These are phyloP conservation scores for Homolaphlyctis polyrhiza DNA, from an alignment of 371 early-diverging fungal genomes.

Conservation along the genomic window DNA sequence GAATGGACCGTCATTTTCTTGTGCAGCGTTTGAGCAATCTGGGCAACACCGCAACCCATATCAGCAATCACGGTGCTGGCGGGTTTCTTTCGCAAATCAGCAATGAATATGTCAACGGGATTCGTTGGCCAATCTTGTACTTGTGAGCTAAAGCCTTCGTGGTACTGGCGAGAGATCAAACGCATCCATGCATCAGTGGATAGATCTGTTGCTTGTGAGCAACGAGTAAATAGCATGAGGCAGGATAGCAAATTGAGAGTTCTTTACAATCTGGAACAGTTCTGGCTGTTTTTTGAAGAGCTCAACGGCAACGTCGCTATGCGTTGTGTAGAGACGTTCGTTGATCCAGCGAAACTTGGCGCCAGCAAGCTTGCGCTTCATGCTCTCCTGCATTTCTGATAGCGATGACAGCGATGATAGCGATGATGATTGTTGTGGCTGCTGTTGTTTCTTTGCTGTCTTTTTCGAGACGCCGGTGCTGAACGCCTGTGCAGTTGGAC, in stretches of 20 bases:
- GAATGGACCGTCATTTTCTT: constrained; percentile 58
- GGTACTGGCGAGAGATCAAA: constrained; percentile 59
- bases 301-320: constrained; percentile 65
- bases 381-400: constrained; percentile 61
- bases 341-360: constrained; percentile 93
- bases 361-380: constrained; percentile 62
- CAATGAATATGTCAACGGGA: constrained; percentile 87
- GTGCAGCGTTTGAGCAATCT: constrained; percentile 70
- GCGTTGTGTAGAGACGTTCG: constrained; percentile 88
- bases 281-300: constrained; percentile 81
- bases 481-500: neutral
- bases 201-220: no score
- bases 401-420: neutral
- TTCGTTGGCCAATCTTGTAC: constrained; percentile 95
- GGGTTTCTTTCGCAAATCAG: constrained; percentile 46
- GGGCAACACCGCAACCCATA: constrained; percentile 98
- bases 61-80: constrained; percentile 72
- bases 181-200: no score
- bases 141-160: constrained; percentile 93
- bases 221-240: no score
- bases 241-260: constrained; percentile 60
- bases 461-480: no score
- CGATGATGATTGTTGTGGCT: neutral
- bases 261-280: constrained; percentile 81
- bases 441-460: neutral